Evolutionary conservation across 495 filamentous ascomycete species (phyloP).

Genomic region (Umbilicaria muhlenbergii): DNA sequence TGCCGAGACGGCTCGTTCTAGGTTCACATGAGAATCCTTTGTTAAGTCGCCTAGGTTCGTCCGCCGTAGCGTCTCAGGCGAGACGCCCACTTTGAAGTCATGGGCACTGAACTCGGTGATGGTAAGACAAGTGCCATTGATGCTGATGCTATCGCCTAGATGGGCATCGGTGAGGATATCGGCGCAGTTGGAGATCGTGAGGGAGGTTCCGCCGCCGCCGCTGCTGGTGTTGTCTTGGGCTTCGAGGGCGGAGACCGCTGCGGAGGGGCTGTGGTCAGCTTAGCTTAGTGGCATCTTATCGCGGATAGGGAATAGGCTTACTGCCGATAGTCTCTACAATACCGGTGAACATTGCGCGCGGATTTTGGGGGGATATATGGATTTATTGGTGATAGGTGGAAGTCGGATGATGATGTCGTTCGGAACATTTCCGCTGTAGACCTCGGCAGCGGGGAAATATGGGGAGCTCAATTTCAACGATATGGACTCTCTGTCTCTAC

Average conservation of each 20-base stretch:
- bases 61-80: conserved; percentile 89
- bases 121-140: conserved; percentile 91
- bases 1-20: conserved; percentile 81
- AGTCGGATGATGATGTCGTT: too few relatives aligned
- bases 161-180: conserved; percentile 67
- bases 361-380: too few relatives aligned
- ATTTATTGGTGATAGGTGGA: too few relatives aligned
- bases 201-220: conserved; percentile 65
- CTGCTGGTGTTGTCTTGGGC: conserved; percentile 53
- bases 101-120: conserved; percentile 56
- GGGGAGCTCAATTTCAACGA: too few relatives aligned
- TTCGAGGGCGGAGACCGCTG: conserved; percentile 73
- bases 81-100: conserved; percentile 84
- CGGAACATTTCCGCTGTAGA: too few relatives aligned
- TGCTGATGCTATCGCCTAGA: conserved; percentile 80
- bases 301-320: conserved; percentile 24
- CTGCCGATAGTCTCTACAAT: conserved; percentile 92
- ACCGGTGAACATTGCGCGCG: conserved; percentile 72
- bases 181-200: conserved; percentile 66
- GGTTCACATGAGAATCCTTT: conserved; percentile 53
- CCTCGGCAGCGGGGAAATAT: too few relatives aligned
- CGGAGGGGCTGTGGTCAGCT: conserved; percentile 8
- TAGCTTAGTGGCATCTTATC: background rate
- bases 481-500: too few relatives aligned
- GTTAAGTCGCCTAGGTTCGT: conserved; percentile 73